Conservation (phyloP, 345 rosid genomes). For the Rhodomyrtus tomentosa region DNA sequence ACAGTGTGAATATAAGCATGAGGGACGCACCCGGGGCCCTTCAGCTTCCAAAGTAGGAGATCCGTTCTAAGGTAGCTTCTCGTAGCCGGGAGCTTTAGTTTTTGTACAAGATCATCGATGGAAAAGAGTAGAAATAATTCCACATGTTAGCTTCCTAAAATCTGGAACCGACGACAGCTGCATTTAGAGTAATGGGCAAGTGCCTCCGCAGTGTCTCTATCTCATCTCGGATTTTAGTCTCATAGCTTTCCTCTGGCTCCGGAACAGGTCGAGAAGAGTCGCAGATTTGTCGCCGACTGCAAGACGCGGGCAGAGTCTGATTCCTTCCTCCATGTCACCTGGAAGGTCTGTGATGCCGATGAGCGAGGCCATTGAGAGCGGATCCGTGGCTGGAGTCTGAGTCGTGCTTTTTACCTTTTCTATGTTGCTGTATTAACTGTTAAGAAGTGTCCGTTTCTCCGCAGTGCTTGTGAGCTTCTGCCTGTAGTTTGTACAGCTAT, state of each 20-base stretch:
- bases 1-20: constrained; percentile 90
- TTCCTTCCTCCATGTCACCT: not conserved
- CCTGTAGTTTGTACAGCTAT: not conserved
- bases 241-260: not conserved
- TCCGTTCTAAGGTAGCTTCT: not conserved
- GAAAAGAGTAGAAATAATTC: not conserved
- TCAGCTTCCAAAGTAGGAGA: not conserved
- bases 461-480: not conserved
- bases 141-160: not conserved
- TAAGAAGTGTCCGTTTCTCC: not conserved
- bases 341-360: not conserved
- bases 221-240: not conserved
- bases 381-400: not conserved
- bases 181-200: not conserved
- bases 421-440: not conserved
- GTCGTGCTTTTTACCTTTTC: not conserved
- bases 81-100: not conserved
- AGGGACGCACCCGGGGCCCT: constrained; percentile 53
- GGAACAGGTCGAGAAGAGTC: not conserved
- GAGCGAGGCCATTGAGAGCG: not conserved
- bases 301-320: not conserved
- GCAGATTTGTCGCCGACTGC: not conserved
- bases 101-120: not conserved
- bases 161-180: not conserved
- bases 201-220: too few species aligned